Conservation (phyloP, 257 asterid genomes). For the Linaria vulgaris region DNA sequence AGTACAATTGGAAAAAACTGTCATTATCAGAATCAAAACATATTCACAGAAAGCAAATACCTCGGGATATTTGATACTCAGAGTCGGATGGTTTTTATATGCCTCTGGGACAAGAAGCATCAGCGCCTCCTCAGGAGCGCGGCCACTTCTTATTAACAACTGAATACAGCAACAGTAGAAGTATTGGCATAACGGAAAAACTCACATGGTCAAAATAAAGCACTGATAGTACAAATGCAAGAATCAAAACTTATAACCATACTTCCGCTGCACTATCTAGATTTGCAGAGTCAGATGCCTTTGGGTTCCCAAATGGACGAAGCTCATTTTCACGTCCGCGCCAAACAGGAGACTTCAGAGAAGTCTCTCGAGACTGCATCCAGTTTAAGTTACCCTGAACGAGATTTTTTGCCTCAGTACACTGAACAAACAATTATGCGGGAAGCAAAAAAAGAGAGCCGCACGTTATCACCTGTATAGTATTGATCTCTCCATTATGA, state of each 20-base stretch:
- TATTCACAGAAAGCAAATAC: conserved; percentile 36
- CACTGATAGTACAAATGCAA: not conserved
- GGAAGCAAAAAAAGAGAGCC: conserved; percentile 20
- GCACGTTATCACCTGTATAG: conserved; percentile 71
- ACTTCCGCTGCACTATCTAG: conserved; percentile 98
- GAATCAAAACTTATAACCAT: conserved; percentile 29
- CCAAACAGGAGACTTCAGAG: conserved; percentile 95
- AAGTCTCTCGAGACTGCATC: conserved; percentile 98
- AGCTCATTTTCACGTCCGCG: conserved; percentile 94
- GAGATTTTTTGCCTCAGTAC: conserved; percentile 26
- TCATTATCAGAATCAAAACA: conserved; percentile 17
- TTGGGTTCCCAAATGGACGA: conserved; percentile 94
- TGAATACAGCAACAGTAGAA: conserved; percentile 33
- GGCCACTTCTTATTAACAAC: conserved; percentile 96
- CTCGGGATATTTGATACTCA: conserved; percentile 91
- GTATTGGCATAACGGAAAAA: conserved; percentile 16
- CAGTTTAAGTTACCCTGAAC: conserved; percentile 95
- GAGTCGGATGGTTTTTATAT: conserved; percentile 92
- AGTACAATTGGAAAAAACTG: not conserved
- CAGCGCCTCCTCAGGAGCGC: conserved; percentile 90
- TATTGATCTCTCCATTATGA: conserved; percentile 99
- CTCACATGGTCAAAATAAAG: not conserved
- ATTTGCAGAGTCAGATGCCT: conserved; percentile 98
- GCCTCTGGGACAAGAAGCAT: conserved; percentile 99
- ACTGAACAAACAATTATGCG: conserved; percentile 12